These are phyloP conservation scores for Mucor circinelloides DNA, from an alignment of 371 early-diverging fungal species.

Conservation along the genomic window DNA sequence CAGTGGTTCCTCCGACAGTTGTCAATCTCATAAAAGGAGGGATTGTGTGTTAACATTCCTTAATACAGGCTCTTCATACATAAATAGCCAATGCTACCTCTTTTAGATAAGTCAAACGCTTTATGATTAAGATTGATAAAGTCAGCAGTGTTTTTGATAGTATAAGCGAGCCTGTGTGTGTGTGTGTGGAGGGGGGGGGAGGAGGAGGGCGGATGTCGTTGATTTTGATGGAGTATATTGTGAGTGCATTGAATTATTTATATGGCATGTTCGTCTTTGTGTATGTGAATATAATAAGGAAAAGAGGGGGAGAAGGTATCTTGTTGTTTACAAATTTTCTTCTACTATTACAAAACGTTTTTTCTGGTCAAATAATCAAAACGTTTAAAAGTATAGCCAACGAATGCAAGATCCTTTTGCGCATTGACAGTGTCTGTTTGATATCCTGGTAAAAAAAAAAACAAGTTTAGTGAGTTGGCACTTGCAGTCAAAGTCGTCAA, in stretches of 20 bases:
- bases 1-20: no score
- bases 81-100: no score
- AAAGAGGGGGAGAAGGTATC: neutral
- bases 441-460: conserved; percentile 22
- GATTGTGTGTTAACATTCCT: no score
- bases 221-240: neutral
- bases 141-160: neutral
- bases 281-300: neutral
- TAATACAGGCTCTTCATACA: no score
- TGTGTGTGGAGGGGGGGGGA: no score
- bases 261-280: neutral
- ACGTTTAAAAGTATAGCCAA: conserved; percentile 95
- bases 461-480: neutral
- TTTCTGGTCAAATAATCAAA: conserved; percentile 87
- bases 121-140: neutral
- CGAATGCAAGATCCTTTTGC: conserved; percentile 93
- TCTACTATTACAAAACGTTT: conserved; percentile 63
- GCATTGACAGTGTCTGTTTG: conserved; percentile 53
- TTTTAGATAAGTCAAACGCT: no score
- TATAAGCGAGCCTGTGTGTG: neutral
- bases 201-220: neutral
- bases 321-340: neutral
- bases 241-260: neutral
- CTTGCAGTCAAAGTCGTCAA: neutral
- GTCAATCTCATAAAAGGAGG: no score